phyloP scores from a whole-genome alignment of 78 protist genomes.

The Salpingoeca rosetta region DNA sequence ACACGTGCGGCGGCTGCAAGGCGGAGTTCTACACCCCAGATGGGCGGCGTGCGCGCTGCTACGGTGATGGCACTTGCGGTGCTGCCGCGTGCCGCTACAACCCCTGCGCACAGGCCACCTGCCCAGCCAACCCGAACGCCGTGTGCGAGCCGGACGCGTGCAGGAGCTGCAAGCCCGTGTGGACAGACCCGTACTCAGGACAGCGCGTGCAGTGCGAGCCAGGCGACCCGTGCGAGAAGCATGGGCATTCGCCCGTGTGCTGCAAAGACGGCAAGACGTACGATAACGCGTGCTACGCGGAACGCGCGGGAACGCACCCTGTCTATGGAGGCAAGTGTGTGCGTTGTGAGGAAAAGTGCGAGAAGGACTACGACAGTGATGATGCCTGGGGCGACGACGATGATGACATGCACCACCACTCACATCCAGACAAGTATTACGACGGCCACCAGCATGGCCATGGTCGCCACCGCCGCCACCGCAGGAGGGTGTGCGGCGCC shows the following conservation, averaged over 20 bases:
- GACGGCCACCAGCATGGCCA: too few species aligned
- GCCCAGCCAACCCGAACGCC: neutral
- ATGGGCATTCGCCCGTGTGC: neutral
- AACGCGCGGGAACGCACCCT: neutral
- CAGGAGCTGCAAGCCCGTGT: too few species aligned
- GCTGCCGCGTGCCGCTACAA: neutral
- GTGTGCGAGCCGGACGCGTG: neutral
- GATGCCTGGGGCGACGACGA: too few species aligned
- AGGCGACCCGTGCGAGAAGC: neutral
- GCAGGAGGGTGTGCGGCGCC: neutral
- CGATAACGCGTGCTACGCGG: neutral
- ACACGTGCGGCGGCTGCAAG: neutral
- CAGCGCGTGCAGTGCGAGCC: neutral
- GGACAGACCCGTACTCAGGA: too few species aligned
- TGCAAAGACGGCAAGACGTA: neutral
- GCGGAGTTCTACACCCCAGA: too few species aligned
- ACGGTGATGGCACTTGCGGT: too few species aligned
- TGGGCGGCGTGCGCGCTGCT: too few species aligned
- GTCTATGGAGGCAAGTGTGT: neutral
- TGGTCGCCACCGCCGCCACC: too few species aligned
- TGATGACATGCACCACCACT: too few species aligned
- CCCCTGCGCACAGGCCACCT: neutral
- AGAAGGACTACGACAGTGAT: neutral
- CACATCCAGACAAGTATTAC: too few species aligned
- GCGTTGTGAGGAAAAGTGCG: neutral